Base-by-base conservation (phyloP, 345 rosid species). In the Melastoma malabathricum region DNA sequence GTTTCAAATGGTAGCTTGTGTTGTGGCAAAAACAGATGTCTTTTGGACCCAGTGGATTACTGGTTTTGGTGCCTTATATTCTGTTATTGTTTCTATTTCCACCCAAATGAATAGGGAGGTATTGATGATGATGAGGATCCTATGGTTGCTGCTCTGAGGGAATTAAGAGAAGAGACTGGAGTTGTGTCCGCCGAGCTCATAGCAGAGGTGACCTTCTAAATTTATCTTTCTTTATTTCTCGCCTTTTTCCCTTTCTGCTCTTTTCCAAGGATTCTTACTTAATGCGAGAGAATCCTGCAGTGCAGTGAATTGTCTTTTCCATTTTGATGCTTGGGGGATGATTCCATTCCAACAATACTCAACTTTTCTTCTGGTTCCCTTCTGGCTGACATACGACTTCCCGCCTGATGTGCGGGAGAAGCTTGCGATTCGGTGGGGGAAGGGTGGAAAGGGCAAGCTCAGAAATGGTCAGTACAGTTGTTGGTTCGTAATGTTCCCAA, bases 391-490 rank as follows among this genome's bases (percentile, higher is more conserved):
- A 0, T 92, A 92, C 43, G 94, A 92, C 73, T 87, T 92, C 71
- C 96, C 98, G 10, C 83, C 96, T 19, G 71, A 79, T 44, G 95
- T 81, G 15, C 70, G 98, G 58, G 95, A 81, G 75, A 92, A 84
- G 46, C 86, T 92, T 23, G 82, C 75, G 60, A 61, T 49, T 47
- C 79, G 70, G 47, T 87, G 97, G 97, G 97, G 97, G 54, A 64
- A 15, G 95, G 84, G 65, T 92, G 95, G 95, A 84, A 87, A 66
- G 98, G 98, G 52, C 97, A 92, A 73, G 97, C 95, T 10, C 97
- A 92, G 63, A 92, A 84, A 68, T 92, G 98, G 98, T 84, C 41
- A 53, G 95, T 57, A 15, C 22, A 57, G 57, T 44, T 31, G 51
- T 54, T 34, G 18, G 8, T 29, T 49, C 41, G 39, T 31, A 4